Conservation (phyloP, 2,329 filamentous ascomycete genomes). For the Botrytis fabae region DNA sequence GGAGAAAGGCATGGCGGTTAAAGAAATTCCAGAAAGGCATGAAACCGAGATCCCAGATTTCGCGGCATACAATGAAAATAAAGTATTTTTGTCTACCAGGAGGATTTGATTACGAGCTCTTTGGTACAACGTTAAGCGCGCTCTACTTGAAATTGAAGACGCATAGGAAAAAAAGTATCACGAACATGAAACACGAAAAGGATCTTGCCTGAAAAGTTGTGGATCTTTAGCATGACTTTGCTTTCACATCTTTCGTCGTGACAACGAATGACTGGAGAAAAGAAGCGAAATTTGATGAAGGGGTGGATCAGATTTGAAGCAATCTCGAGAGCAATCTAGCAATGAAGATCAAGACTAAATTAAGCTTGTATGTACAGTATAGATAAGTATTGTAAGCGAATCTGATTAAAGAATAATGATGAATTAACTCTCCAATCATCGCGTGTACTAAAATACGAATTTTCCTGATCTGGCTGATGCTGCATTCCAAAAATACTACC, state of each 20-base stretch:
- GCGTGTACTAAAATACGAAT: neutral
- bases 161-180: neutral
- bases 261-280: neutral
- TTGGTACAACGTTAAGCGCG: neutral
- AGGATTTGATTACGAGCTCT: neutral
- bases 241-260: neutral
- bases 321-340: neutral
- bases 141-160: neutral
- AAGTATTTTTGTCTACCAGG: neutral
- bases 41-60: neutral
- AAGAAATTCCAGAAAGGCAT: neutral
- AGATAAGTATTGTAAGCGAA: neutral
- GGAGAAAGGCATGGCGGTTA: neutral
- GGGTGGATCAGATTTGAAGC: constrained; percentile 8
- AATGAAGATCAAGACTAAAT: constrained; percentile 2
- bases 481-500: neutral
- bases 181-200: neutral
- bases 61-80: too few relatives aligned
- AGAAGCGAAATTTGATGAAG: constrained; percentile 11
- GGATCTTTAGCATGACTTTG: neutral
- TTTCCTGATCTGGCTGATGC: neutral
- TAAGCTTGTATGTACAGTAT: neutral
- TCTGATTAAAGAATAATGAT: neutral
- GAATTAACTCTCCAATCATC: neutral
- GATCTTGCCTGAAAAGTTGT: neutral